These are phyloP conservation scores for Metarhizium sp. DNA, from an alignment of 2,329 filamentous ascomycete species.

Conservation along the genomic window DNA sequence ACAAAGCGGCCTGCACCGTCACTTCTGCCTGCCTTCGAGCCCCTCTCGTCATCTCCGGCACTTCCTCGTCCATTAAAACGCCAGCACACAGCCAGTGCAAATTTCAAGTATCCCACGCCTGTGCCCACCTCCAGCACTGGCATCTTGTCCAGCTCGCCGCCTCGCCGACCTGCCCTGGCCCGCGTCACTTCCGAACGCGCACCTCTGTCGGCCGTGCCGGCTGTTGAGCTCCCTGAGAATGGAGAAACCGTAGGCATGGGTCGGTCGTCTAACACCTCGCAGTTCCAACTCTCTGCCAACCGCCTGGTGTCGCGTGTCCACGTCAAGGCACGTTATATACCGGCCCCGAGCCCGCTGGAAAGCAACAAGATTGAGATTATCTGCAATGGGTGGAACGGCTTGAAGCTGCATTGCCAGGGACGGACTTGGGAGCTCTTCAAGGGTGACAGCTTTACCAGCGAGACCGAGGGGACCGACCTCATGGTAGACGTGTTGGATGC, in stretches of 20 bases:
- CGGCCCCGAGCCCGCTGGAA: constrained; percentile 56
- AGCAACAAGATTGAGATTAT: constrained; percentile 76
- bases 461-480: constrained; percentile 79
- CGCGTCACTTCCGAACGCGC: constrained; percentile 66
- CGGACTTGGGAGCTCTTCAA: constrained; percentile 78
- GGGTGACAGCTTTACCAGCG: constrained; percentile 81
- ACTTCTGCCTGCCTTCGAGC: constrained; percentile 71
- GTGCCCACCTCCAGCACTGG: constrained; percentile 90
- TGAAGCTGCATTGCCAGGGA: constrained; percentile 86
- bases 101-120: constrained; percentile 79
- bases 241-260: constrained; percentile 82
- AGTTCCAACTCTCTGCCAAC: constrained; percentile 88
- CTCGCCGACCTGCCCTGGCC: constrained; percentile 40
- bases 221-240: constrained; percentile 68
- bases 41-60: constrained; percentile 65
- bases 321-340: constrained; percentile 76
- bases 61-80: constrained; percentile 63
- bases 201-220: constrained; percentile 76
- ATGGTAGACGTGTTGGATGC: constrained; percentile 94
- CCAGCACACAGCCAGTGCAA: constrained; percentile 40
- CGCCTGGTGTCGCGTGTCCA: constrained; percentile 89
- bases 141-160: constrained; percentile 80
- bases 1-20: constrained; percentile 56
- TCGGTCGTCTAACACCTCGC: constrained; percentile 87
- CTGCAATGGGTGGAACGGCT: constrained; percentile 92